These are phyloP conservation scores for Aureobasidium uvarum DNA, from an alignment of 2,329 filamentous ascomycete genomes.

Conservation along the genomic window DNA sequence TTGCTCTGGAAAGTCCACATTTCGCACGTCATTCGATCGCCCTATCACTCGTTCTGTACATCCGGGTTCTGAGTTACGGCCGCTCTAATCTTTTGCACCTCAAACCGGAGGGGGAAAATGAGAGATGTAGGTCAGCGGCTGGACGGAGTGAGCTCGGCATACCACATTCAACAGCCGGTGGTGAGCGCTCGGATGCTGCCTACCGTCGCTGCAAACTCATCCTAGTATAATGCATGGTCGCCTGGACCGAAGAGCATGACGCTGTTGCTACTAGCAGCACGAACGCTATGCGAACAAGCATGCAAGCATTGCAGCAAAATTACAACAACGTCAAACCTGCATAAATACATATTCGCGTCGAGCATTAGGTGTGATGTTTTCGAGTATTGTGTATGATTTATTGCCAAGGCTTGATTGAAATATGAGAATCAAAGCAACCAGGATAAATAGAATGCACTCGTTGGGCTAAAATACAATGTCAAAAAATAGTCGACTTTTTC, in stretches of 20 bases:
- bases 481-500: not conserved
- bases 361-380: not conserved
- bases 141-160: not conserved
- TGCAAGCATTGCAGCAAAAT: not conserved
- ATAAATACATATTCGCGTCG: too few relatives aligned
- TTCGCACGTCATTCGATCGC: too few relatives aligned
- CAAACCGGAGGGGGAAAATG: too few relatives aligned
- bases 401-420: constrained; percentile 4
- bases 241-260: not conserved
- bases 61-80: too few relatives aligned
- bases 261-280: not conserved
- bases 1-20: too few relatives aligned
- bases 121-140: not conserved
- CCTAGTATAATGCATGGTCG: not conserved
- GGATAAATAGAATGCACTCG: not conserved
- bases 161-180: too few relatives aligned
- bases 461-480: not conserved
- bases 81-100: too few relatives aligned
- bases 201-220: not conserved
- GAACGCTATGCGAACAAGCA: not conserved
- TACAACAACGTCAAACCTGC: not conserved
- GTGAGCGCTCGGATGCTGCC: not conserved
- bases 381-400: not conserved
- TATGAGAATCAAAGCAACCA: constrained; percentile 2
- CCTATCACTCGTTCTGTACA: too few relatives aligned